phyloP scores from a whole-genome alignment of 345 rosid genomes.

The Populus deltoides region DNA sequence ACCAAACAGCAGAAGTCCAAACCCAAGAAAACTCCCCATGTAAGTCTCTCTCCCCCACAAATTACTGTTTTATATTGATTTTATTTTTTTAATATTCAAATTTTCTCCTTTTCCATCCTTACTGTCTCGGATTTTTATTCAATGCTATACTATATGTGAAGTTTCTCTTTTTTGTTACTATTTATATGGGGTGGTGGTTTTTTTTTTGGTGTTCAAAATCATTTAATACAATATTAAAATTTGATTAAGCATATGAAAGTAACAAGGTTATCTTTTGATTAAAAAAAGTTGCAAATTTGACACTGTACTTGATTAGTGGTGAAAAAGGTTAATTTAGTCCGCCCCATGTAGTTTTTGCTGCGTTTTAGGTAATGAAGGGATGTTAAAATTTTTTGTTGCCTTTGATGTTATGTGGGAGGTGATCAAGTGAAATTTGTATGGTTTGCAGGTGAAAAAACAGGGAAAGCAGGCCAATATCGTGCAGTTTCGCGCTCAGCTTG shows the following conservation, averaged over 20 bases:
- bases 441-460: slow-evolving; percentile 55
- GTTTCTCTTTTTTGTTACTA: too few relatives aligned
- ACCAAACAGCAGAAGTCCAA: slow-evolving; percentile 62
- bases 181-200: too few relatives aligned
- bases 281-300: background rate
- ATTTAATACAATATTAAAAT: too few relatives aligned
- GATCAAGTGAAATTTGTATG: background rate
- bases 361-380: background rate
- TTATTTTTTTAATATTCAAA: too few relatives aligned
- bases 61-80: too few relatives aligned
- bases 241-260: too few relatives aligned
- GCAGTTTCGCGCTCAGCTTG: slow-evolving; percentile 64
- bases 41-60: slow-evolving; percentile 20
- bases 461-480: slow-evolving; percentile 67
- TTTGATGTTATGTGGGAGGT: background rate
- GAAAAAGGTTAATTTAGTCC: background rate
- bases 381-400: slow-evolving; percentile 1
- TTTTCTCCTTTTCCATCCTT: background rate
- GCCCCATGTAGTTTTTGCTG: background rate
- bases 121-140: background rate
- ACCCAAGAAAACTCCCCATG: slow-evolving; percentile 55
- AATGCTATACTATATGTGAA: too few relatives aligned
- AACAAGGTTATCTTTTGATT: too few relatives aligned
- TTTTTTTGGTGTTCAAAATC: too few relatives aligned
- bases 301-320: slow-evolving; percentile 1